phyloP scores from a whole-genome alignment of 371 early-diverging fungal species.

The Rhizopus sp. region DNA sequence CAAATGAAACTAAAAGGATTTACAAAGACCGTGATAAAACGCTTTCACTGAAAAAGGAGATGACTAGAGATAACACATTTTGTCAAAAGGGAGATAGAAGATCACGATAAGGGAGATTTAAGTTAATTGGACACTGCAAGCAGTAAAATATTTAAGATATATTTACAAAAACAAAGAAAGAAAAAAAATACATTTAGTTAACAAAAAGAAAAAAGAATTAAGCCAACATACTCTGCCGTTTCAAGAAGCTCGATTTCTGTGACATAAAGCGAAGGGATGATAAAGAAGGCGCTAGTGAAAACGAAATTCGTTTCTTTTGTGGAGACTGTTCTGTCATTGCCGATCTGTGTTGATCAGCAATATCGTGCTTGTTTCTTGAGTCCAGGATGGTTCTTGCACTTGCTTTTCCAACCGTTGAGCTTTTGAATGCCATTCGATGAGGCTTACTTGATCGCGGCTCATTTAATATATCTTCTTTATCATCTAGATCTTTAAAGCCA shows the following conservation, averaged over 20 bases:
- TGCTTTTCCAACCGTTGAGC: conserved; percentile 2
- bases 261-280: conserved; percentile 19
- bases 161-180: not conserved
- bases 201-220: not conserved
- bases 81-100: no score
- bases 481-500: not conserved
- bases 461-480: not conserved
- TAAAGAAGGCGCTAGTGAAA: conserved; percentile 18
- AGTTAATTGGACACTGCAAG: no score
- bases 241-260: conserved; percentile 27
- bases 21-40: no score
- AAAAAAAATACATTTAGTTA: not conserved
- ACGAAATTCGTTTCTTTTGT: conserved; percentile 20
- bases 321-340: not conserved
- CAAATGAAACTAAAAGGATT: no score
- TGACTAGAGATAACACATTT: no score
- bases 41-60: no score
- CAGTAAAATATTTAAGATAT: not conserved
- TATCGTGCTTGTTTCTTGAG: not conserved
- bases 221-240: conserved; percentile 21
- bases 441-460: not conserved
- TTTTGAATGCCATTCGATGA: conserved; percentile 1
- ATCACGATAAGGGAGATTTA: no score
- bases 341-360: not conserved
- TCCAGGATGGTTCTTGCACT: not conserved